A percentile compares a stretch with the other conserved stretches of the same genome.
Conservation (phyloP, 1,139 yeast species). For the Candida sp. region DNA sequence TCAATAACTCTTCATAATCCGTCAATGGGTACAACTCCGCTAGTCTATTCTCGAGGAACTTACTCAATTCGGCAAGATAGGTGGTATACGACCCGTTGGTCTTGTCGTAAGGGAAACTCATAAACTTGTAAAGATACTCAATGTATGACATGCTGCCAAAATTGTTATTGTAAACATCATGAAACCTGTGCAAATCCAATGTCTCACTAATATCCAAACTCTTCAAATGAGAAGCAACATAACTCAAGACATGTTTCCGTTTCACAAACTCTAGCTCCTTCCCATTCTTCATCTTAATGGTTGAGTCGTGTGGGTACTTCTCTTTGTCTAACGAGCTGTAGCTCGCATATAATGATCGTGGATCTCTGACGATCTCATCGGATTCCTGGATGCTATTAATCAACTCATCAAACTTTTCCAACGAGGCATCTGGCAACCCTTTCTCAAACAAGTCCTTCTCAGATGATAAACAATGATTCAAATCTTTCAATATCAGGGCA, state of each 20-base stretch:
- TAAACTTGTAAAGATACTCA: constrained; percentile 54
- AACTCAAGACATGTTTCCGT: constrained; percentile 45
- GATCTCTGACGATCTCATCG: constrained; percentile 30
- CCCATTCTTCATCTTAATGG: constrained; percentile 14
- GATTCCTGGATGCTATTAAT: constrained; percentile 29
- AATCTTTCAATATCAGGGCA: constrained; percentile 17
- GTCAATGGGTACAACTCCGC: constrained; percentile 55
- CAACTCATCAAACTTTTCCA: constrained; percentile 48
- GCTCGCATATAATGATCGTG: constrained; percentile 37
- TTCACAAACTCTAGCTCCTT: constrained; percentile 32
- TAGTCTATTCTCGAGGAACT: constrained; percentile 52
- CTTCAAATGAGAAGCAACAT: constrained; percentile 52
- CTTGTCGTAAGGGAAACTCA: constrained; percentile 36
- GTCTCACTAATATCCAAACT: not conserved
- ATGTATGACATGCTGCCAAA: constrained; percentile 48
- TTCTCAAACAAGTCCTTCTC: constrained; percentile 17
- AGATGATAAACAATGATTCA: constrained; percentile 16
- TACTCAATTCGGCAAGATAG: constrained; percentile 47
- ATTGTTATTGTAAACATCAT: constrained; percentile 49
- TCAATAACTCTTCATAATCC: constrained; percentile 36
- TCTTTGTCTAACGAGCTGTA: constrained; percentile 30
- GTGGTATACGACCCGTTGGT: constrained; percentile 34
- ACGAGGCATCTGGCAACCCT: constrained; percentile 27
- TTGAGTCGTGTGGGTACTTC: constrained; percentile 12
- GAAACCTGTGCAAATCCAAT: constrained; percentile 58